These are phyloP conservation scores for Candida palmyrensis DNA, from an alignment of 805 yeast genomes.

Conservation along the genomic window DNA sequence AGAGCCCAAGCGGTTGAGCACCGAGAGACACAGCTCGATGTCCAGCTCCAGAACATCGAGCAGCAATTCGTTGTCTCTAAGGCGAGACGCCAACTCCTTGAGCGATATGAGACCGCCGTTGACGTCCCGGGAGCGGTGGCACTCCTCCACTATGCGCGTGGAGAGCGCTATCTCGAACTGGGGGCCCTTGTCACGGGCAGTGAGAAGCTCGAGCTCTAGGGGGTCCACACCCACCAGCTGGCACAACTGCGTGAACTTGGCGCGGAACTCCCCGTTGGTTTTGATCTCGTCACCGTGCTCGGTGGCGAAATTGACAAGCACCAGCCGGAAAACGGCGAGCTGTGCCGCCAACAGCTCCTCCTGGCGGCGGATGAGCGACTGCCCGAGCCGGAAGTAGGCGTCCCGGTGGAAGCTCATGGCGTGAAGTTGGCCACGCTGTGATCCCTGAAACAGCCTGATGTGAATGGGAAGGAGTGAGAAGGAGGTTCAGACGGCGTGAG, in stretches of 20 bases:
- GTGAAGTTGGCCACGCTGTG: not conserved
- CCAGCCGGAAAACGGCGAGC: slow-evolving; percentile 69
- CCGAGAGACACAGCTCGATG: slow-evolving; percentile 48
- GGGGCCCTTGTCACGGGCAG: slow-evolving; percentile 13
- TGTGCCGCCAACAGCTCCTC: slow-evolving; percentile 64
- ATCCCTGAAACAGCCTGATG: not conserved
- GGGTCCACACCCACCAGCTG: slow-evolving; percentile 83
- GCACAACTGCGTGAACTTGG: slow-evolving; percentile 73
- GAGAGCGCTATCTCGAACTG: slow-evolving; percentile 67
- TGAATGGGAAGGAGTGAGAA: not conserved
- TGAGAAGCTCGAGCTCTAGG: slow-evolving; percentile 32
- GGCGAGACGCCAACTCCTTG: slow-evolving; percentile 30
- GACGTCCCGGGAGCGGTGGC: slow-evolving; percentile 60
- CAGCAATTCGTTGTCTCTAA: slow-evolving; percentile 25
- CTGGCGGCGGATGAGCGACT: slow-evolving; percentile 46
- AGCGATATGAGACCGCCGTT: slow-evolving; percentile 82
- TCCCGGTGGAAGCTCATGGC: slow-evolving; percentile 12
- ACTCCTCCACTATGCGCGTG: slow-evolving; percentile 69
- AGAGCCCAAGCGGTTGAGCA: slow-evolving; percentile 56
- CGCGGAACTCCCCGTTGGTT: slow-evolving; percentile 58
- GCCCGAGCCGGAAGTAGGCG: slow-evolving; percentile 47
- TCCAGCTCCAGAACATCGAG: slow-evolving; percentile 42
- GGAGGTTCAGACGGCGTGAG: not conserved
- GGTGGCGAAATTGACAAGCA: slow-evolving; percentile 67
- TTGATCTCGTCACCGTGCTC: slow-evolving; percentile 67